Conservation (phyloP, 495 filamentous ascomycete species). For the Xylaria cubensis region DNA sequence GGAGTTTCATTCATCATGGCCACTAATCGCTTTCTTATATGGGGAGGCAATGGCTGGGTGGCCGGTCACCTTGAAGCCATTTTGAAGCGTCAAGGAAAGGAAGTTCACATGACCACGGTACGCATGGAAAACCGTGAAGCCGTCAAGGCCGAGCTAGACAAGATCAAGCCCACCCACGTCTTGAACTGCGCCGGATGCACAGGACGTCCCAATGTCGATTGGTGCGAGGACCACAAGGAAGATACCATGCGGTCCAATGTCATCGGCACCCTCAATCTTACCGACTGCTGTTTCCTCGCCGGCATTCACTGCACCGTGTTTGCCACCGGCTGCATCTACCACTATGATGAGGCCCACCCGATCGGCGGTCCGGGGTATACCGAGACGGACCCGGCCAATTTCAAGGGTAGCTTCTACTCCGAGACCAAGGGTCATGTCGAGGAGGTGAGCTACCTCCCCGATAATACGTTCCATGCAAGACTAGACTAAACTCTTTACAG, state of each 20-base stretch:
- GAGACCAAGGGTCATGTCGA: conserved; percentile 69
- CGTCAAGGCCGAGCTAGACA: conserved; percentile 61
- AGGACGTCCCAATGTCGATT: conserved; percentile 73
- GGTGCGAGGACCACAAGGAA: conserved; percentile 72
- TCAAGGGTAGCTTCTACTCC: conserved; percentile 70
- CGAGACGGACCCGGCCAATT: conserved; percentile 70
- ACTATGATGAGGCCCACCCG: conserved; percentile 64
- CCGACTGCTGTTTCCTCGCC: conserved; percentile 62
- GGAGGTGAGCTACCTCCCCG: conserved; percentile 50
- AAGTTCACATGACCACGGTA: conserved; percentile 62
- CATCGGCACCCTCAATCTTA: conserved; percentile 66
- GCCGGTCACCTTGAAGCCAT: conserved; percentile 69
- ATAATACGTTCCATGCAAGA: neutral
- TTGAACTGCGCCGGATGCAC: conserved; percentile 70
- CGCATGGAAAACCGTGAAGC: conserved; percentile 67
- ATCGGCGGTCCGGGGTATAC: conserved; percentile 64
- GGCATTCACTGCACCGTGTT: conserved; percentile 68
- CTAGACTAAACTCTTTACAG: conserved; percentile 42
- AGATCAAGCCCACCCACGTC: conserved; percentile 66
- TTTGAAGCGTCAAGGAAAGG: conserved; percentile 65
- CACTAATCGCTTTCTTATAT: conserved; percentile 60
- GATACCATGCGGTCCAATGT: conserved; percentile 69
- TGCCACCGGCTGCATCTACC: conserved; percentile 69
- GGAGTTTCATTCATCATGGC: conserved; percentile 10
- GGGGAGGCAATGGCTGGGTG: conserved; percentile 69